A percentile compares a stretch with the other conserved stretches of the same genome.
Conservation (phyloP, 805 yeast genomes). For the Metschnikowia gruessii region DNA sequence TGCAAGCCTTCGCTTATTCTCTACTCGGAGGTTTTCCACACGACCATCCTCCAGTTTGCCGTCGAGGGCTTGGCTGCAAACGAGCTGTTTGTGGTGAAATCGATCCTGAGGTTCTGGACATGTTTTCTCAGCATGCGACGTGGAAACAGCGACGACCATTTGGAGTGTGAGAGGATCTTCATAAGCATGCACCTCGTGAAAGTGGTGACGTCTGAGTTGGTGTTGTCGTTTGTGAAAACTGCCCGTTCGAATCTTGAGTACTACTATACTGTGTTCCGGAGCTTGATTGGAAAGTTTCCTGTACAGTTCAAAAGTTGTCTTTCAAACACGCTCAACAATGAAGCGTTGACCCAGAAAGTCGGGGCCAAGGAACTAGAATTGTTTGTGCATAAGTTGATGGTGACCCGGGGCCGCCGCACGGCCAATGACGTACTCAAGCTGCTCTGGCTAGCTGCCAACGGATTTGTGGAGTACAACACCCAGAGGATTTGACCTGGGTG, state of each 20-base stretch:
- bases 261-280: constrained; percentile 52
- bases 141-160: constrained; percentile 44
- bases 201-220: constrained; percentile 27
- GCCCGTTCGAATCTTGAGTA: constrained; percentile 60
- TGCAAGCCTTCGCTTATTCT: constrained; percentile 49
- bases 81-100: constrained; percentile 56
- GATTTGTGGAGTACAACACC: constrained; percentile 42
- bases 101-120: constrained; percentile 56
- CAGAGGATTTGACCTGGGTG: constrained; percentile 10
- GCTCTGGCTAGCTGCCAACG: constrained; percentile 64
- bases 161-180: constrained; percentile 22
- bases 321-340: constrained; percentile 6
- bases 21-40: constrained; percentile 24
- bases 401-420: constrained; percentile 65
- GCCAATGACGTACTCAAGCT: constrained; percentile 56
- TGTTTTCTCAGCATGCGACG: constrained; percentile 44
- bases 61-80: constrained; percentile 40
- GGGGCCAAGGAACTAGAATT: constrained; percentile 33
- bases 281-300: constrained; percentile 47
- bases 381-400: constrained; percentile 52
- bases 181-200: constrained; percentile 22
- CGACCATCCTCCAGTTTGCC: constrained; percentile 27
- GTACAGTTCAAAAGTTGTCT: constrained; percentile 37
- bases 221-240: constrained; percentile 36
- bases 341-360: constrained; percentile 9